Evolutionary conservation across 2,329 filamentous ascomycete species (phyloP), one percentile per base, ranked within the genome.

Genomic region (Rutstroemia sp.): DNA sequence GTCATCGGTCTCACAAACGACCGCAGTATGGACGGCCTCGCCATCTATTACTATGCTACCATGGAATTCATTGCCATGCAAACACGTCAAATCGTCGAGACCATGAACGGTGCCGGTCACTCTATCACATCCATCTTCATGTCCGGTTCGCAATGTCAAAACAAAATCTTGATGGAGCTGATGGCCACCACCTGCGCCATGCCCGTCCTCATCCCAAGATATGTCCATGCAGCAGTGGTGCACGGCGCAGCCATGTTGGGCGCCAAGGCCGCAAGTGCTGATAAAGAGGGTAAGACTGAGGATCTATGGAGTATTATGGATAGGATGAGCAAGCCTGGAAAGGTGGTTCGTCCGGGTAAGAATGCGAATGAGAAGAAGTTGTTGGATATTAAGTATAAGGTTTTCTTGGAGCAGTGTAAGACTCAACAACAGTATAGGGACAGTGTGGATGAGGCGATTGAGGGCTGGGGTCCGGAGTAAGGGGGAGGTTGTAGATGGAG

Each of bases 11-110:
- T 99, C 58, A 89, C 86, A 68, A 89, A 83, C 64, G 92, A 97
- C 74, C 92, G 89, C 72, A 88, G 84, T 65, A 81, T 94, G 49
- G 89, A 96, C 68, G 87, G 89, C 52, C 82, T 99, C 51, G 92
- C 92, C 0, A 76, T 96, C 21, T 86, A 92, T 75, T 99, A 99
- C 76, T 97, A 96, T 69, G 89, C 84, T 23, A 95, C 92, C 3
- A 90, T 99, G 83, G 94, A 99, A 75, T 97, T 97, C 73, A 97
- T 99, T 66, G 92, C 94, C 30, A 82, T 97, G 71, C 94, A 99
- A 73, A 99, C 94, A 0, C 86, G 89, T 57, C 94, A 99, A 72
- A 99, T 99, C 66, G 81, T 99, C 61, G 87, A 95, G 67, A 82
- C 87, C 38, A 96, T 99, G 92, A 99, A 97, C 77, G 77, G 81